These are phyloP conservation scores for Amniculicola lignicola DNA, from an alignment of 495 filamentous ascomycete species.

Conservation along the genomic window DNA sequence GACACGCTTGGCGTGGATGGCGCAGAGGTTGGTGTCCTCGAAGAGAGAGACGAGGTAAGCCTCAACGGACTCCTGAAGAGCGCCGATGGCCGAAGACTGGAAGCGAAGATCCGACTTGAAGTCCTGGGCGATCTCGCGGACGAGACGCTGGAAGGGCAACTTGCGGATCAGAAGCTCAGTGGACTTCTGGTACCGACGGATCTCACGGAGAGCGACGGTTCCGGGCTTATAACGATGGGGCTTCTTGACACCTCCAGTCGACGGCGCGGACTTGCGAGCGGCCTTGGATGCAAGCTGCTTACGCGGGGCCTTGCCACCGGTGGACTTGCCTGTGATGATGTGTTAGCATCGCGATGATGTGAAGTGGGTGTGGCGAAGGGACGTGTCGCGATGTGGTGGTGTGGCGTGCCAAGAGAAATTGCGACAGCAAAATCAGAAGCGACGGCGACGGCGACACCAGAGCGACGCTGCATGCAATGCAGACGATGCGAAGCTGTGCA, in stretches of 20 bases:
- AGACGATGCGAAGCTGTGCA: too few species aligned
- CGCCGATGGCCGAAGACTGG: constrained; percentile 99
- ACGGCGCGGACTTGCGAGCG: constrained; percentile 36
- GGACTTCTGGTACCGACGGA: constrained; percentile 99
- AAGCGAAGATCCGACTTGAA: constrained; percentile 99
- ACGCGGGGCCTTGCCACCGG: constrained; percentile 36
- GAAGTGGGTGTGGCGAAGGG: constrained; percentile 25
- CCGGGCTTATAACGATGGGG: constrained; percentile 99
- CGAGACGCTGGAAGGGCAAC: constrained; percentile 99
- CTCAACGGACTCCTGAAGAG: constrained; percentile 99
- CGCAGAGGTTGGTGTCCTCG: constrained; percentile 99
- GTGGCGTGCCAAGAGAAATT: not conserved
- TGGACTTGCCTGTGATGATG: constrained; percentile 47
- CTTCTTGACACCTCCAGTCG: constrained; percentile 93
- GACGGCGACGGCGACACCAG: constrained; percentile 12
- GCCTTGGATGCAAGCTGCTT: constrained; percentile 38
- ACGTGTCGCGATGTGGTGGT: constrained; percentile 10
- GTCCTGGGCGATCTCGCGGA: constrained; percentile 99
- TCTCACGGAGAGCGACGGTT: constrained; percentile 99
- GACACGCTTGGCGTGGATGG: constrained; percentile 99
- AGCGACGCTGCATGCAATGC: too few species aligned
- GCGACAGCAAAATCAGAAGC: constrained; percentile 4
- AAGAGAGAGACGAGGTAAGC: constrained; percentile 99
- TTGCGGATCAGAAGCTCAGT: constrained; percentile 99
- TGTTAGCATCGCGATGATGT: constrained; percentile 42